A percentile compares a stretch with the other conserved stretches of the same genome.
Evolutionary conservation across 2,329 filamentous ascomycete genomes (phyloP).

Genomic region (Aureobasidium uvarum): DNA sequence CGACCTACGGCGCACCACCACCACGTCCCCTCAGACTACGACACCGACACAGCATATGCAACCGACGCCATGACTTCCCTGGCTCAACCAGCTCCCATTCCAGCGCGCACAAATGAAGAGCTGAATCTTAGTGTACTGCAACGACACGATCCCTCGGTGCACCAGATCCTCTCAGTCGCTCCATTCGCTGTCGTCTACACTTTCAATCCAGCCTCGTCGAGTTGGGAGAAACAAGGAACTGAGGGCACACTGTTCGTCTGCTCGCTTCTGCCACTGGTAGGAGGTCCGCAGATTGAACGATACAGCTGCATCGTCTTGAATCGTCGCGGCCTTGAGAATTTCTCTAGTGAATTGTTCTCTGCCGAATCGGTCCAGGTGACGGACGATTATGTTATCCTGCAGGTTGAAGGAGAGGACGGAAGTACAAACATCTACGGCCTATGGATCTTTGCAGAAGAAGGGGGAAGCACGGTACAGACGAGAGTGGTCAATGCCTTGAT

Average conservation of each 20-base stretch:
- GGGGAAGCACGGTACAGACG: constrained; percentile 52
- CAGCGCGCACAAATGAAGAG: constrained; percentile 70
- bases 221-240: constrained; percentile 82
- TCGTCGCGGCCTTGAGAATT: constrained; percentile 50
- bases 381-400: constrained; percentile 61
- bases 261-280: constrained; percentile 49
- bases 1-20: constrained; percentile 16
- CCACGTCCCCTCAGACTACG: constrained; percentile 49
- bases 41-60: constrained; percentile 47
- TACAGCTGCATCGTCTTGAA: constrained; percentile 51
- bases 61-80: constrained; percentile 34
- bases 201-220: constrained; percentile 62
- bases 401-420: constrained; percentile 43
- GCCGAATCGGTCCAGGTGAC: constrained; percentile 48
- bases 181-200: constrained; percentile 84
- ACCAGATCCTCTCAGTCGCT: constrained; percentile 72
- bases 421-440: constrained; percentile 55
- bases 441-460: constrained; percentile 63
- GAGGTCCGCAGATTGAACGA: constrained; percentile 37
- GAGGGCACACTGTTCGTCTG: constrained; percentile 91
- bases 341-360: constrained; percentile 45
- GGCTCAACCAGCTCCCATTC: constrained; percentile 38
- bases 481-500: constrained; percentile 53
- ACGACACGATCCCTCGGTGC: constrained; percentile 74
- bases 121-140: constrained; percentile 83